Percentiles rank a stretch among this genome's conserved stretches.
phyloP scores from a whole-genome alignment of 163 green algal species.

The Chlamydomonas reinhardtii region DNA sequence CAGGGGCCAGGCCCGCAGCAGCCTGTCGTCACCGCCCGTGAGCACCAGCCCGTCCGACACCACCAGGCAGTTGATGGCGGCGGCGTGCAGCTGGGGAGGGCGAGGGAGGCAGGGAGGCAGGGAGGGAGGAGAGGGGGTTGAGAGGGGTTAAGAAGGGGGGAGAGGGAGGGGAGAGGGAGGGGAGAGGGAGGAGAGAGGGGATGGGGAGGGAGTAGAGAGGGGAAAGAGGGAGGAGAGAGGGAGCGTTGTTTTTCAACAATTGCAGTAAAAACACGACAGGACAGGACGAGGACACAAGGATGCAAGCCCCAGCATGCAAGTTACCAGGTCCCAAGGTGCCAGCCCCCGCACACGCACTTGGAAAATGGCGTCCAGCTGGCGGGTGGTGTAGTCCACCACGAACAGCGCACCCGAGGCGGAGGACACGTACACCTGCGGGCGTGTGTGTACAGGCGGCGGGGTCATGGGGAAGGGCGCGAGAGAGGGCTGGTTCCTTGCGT shows the following conservation, averaged over 20 bases:
- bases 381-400: slow-evolving; percentile 67
- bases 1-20: slow-evolving; percentile 84
- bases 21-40: slow-evolving; percentile 76
- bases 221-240: too few species aligned
- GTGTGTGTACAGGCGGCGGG: background rate
- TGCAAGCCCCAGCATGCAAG: too few species aligned
- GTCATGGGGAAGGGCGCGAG: too few species aligned
- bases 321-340: too few species aligned
- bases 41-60: slow-evolving; percentile 79
- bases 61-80: slow-evolving; percentile 76
- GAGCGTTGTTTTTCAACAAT: too few species aligned
- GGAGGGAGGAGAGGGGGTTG: background rate
- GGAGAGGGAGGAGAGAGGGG: too few species aligned
- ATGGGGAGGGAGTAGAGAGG: too few species aligned
- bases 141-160: too few species aligned
- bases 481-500: too few species aligned
- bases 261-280: too few species aligned
- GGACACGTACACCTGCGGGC: slow-evolving; percentile 75
- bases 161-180: too few species aligned
- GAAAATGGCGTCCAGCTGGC: slow-evolving; percentile 74
- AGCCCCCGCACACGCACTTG: background rate
- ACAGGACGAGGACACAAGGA: too few species aligned
- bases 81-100: slow-evolving; percentile 71
- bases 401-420: slow-evolving; percentile 78
- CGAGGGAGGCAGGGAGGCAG: background rate